These are phyloP conservation scores for Sporothrix globosa DNA, from an alignment of 2,329 filamentous ascomycete species.

Conservation along the genomic window DNA sequence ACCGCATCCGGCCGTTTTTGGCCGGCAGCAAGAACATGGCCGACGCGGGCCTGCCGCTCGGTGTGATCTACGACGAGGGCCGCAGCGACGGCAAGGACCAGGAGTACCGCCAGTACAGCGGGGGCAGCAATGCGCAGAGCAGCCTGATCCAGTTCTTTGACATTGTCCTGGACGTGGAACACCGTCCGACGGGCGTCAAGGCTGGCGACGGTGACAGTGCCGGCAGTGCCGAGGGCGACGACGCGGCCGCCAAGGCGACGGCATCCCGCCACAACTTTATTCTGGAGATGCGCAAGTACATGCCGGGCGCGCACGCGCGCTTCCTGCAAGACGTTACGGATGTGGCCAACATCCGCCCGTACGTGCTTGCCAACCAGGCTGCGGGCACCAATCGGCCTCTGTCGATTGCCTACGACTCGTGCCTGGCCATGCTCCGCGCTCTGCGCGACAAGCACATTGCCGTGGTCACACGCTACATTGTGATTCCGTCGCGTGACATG, in stretches of 20 bases:
- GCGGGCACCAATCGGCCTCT: constrained; percentile 62
- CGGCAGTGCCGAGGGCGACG: constrained; percentile 47
- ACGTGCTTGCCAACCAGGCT: constrained; percentile 63
- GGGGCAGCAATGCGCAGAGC: constrained; percentile 95
- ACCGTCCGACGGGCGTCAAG: constrained; percentile 83
- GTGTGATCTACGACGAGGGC: constrained; percentile 85
- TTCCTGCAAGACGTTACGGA: constrained; percentile 80
- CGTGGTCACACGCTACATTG: constrained; percentile 94
- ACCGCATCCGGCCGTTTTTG: constrained; percentile 92
- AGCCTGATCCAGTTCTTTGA: constrained; percentile 98
- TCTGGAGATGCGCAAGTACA: constrained; percentile 94
- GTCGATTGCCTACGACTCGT: constrained; percentile 84
- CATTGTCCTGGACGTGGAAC: constrained; percentile 83
- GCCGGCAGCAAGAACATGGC: constrained; percentile 97
- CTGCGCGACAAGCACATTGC: constrained; percentile 95
- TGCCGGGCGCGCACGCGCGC: constrained; percentile 88
- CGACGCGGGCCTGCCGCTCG: constrained; percentile 85
- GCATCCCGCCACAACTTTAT: constrained; percentile 79
- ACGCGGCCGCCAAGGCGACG: neutral
- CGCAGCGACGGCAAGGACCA: constrained; percentile 52
- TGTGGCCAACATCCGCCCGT: constrained; percentile 86
- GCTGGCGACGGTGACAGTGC: constrained; percentile 49
- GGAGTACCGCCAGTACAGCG: constrained; percentile 80
- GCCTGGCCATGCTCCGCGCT: constrained; percentile 68
- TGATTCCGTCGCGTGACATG: constrained; percentile 79